These are phyloP conservation scores for Pyrus betulifolia DNA, from an alignment of 306 rosid genomes.

Conservation along the genomic window DNA sequence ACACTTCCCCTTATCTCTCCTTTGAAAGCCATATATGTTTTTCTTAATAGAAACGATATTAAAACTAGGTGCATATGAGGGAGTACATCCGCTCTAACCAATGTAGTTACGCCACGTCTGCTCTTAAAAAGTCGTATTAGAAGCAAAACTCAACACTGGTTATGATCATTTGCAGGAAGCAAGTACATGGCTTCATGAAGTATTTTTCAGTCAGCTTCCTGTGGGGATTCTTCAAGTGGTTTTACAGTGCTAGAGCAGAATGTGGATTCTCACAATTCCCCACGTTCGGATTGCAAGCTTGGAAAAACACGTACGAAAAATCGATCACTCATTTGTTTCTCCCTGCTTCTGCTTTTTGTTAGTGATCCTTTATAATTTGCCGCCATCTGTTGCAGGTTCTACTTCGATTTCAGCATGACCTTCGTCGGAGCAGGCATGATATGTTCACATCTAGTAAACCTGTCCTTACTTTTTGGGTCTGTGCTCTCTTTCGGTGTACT, in stretches of 20 bases:
- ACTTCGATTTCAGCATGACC: conserved; percentile 68
- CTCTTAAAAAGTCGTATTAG: background rate
- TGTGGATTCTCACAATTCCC: conserved; percentile 86
- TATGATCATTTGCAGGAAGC: conserved; percentile 51
- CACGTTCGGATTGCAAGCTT: conserved; percentile 83
- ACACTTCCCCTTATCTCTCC: conserved; percentile 15
- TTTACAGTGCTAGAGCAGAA: conserved; percentile 61
- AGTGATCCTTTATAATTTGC: background rate
- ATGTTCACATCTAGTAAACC: conserved; percentile 78
- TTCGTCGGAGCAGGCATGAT: conserved; percentile 98
- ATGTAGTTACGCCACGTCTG: background rate
- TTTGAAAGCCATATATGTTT: background rate
- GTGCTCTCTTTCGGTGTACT: conserved; percentile 73
- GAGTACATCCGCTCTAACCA: background rate
- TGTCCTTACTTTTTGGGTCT: conserved; percentile 86
- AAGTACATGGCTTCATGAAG: conserved; percentile 67
- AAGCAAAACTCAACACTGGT: background rate
- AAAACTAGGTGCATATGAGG: too few relatives aligned
- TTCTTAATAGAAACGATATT: too few relatives aligned
- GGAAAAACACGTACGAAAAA: conserved; percentile 65
- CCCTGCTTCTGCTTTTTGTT: background rate
- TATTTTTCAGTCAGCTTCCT: conserved; percentile 73
- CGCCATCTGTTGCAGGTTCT: conserved; percentile 52
- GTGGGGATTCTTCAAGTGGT: conserved; percentile 94
- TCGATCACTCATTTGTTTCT: background rate